Conservation (phyloP, 2,329 filamentous ascomycete genomes). For the Tricladium varicosporioides region DNA sequence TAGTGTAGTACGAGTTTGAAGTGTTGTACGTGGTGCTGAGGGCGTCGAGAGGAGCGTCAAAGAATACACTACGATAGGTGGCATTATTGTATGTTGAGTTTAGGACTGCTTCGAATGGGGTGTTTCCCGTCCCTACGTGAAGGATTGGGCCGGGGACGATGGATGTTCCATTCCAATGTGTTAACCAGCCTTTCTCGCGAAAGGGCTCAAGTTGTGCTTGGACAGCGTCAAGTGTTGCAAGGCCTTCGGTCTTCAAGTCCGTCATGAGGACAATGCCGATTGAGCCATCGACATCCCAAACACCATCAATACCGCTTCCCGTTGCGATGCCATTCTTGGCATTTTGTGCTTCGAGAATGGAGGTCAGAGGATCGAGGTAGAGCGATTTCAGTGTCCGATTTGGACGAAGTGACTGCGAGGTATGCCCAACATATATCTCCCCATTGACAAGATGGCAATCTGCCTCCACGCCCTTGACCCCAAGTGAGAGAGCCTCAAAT, state of each 20-base stretch:
- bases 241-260: constrained; percentile 48
- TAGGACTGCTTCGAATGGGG: constrained; percentile 43
- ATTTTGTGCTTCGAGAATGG: constrained; percentile 52
- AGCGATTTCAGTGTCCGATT: constrained; percentile 54
- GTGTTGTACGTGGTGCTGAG: constrained; percentile 24
- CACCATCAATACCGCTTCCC: constrained; percentile 15
- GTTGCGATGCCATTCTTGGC: not conserved
- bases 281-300: constrained; percentile 20
- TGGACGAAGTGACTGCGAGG: constrained; percentile 47
- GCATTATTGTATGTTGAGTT: constrained; percentile 30
- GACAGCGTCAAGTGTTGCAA: constrained; percentile 38
- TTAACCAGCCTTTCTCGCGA: constrained; percentile 38
- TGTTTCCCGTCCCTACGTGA: constrained; percentile 49
- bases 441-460: constrained; percentile 58
- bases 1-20: constrained; percentile 28
- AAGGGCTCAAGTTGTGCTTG: constrained; percentile 41
- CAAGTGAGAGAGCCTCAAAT: constrained; percentile 52
- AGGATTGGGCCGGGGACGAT: constrained; percentile 41
- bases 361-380: constrained; percentile 58
- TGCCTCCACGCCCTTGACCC: constrained; percentile 56
- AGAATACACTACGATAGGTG: constrained; percentile 45
- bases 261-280: constrained; percentile 42
- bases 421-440: constrained; percentile 54
- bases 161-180: constrained; percentile 38
- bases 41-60: constrained; percentile 43